A percentile compares a stretch with the other conserved stretches of the same genome.
Evolutionary conservation across 106 monocot genomes (phyloP).

Genomic region (Allium cepa): DNA sequence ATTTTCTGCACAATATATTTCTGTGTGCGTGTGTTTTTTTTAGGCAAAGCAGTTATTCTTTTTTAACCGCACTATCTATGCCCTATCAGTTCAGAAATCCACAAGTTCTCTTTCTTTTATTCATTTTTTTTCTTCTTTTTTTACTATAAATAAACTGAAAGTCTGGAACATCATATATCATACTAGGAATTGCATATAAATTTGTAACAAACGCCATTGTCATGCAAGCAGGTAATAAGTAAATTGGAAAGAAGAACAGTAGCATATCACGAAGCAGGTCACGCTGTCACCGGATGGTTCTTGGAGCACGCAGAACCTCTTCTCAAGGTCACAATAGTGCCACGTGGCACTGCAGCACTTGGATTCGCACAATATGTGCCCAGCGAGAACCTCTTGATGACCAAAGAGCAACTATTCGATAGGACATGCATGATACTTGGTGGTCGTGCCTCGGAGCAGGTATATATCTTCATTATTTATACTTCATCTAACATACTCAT

Average conservation of each 20-base stretch:
- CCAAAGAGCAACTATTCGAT: constrained; percentile 80
- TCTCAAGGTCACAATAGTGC: constrained; percentile 84
- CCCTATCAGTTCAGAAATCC: no score
- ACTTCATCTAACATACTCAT: neutral
- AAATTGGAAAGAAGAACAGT: constrained; percentile 72
- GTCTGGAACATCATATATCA: no score
- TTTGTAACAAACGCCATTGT: neutral
- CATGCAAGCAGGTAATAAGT: constrained; percentile 51
- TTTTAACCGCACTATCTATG: no score
- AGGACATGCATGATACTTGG: constrained; percentile 95
- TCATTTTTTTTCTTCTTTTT: no score
- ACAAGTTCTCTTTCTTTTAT: no score
- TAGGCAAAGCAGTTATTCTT: no score
- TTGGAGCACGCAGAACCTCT: constrained; percentile 85
- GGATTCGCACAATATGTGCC: constrained; percentile 91
- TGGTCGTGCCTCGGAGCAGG: constrained; percentile 67
- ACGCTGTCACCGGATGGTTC: constrained; percentile 88
- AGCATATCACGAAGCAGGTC: constrained; percentile 88
- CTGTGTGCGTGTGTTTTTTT: no score
- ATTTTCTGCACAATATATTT: no score
- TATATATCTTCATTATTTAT: neutral
- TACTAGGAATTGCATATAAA: no score
- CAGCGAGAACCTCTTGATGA: constrained; percentile 82
- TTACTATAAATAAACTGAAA: no score
- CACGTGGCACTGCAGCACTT: constrained; percentile 82